Base-by-base conservation (phyloP, 2,329 filamentous ascomycete species). In the Leptographium lundbergii region DNA sequence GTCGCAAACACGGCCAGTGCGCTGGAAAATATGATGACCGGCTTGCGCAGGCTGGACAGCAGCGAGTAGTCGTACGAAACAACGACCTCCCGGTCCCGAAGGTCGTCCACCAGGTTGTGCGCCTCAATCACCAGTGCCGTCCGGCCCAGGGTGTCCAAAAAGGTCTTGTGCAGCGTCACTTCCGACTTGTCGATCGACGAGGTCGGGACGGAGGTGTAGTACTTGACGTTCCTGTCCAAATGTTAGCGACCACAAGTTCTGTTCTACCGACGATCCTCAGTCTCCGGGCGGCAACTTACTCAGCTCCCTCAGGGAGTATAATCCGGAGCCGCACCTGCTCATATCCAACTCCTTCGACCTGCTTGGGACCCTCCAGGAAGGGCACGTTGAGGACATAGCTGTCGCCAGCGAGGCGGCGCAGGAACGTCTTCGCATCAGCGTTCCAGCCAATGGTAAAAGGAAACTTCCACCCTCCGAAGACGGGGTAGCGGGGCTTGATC, bases 391-490 rank as follows among this genome's bases (percentile, higher is more conserved):
- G 80, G 11, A 95, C 80, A 68, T 89, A 95, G n/a, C 83, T 81
- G 61, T 89, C 84, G 29, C 79, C 80, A 53, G 77, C 74, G 50
- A 81, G 77, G 65, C 77, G 82, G 66, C 89, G 85, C 64, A 99
- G 71, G 70, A 89, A 94, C 60, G 81, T 82, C 67, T 84, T 84
- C 32, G 95, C 79, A 65, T 95, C 84, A 57, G 88, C 86, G 75
- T 97, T 95, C 94, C 94, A 99, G 65, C 94, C 94, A 60, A 97
- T 85, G 61, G 88, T 89, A 77, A 97, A 99, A 64, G 89, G 94
- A 74, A 96, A 97, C 73, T 95, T 96, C 94, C 94, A 99, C 61
- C 89, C 91, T 61, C 94, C 94, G 67, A 96, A 99, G 27, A 99
- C 72, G n/a, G 94, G 94, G 72, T 95, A 99, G 57, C 94, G 84